phyloP scores from a whole-genome alignment of 192 early-diverging fungal species.

The Linnemannia zychae region DNA sequence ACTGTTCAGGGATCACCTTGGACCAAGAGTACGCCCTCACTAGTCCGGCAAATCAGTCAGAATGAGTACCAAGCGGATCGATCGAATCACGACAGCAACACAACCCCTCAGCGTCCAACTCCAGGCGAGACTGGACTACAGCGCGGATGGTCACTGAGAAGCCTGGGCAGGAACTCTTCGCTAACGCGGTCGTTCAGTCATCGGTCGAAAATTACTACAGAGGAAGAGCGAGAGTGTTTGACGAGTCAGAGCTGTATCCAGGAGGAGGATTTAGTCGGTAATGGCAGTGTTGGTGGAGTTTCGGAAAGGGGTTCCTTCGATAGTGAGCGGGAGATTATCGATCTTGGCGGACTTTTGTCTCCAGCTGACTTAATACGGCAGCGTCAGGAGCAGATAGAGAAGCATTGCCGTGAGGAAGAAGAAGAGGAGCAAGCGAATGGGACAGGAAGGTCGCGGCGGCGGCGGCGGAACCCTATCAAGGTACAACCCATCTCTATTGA shows the following conservation, averaged over 20 bases:
- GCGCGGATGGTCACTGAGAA: constrained; percentile 38
- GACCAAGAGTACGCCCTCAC: not conserved
- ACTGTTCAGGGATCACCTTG: not conserved
- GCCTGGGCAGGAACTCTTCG: constrained; percentile 22
- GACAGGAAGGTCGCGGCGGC: not conserved
- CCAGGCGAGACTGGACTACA: not conserved
- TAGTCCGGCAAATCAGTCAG: not conserved
- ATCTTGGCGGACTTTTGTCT: constrained; percentile 15
- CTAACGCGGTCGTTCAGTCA: constrained; percentile 14
- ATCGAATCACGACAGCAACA: not conserved
- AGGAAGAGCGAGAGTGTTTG: constrained; percentile 27
- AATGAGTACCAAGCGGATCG: not conserved
- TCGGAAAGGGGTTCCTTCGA: constrained; percentile 10
- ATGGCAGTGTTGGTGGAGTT: not conserved
- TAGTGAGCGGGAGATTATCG: constrained; percentile 30
- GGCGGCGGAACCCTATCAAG: constrained; percentile 30
- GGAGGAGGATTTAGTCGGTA: not conserved
- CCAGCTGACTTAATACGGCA: constrained; percentile 21
- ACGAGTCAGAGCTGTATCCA: constrained; percentile 15
- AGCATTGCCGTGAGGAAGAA: not conserved
- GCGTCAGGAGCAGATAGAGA: constrained; percentile 24
- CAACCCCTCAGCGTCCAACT: not conserved
- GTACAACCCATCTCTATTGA: constrained; percentile 52
- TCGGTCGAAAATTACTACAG: not conserved
- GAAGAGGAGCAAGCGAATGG: not conserved